Base-by-base conservation (phyloP, 2,329 filamentous ascomycete genomes). In the Xylariomycetidae sp. region DNA sequence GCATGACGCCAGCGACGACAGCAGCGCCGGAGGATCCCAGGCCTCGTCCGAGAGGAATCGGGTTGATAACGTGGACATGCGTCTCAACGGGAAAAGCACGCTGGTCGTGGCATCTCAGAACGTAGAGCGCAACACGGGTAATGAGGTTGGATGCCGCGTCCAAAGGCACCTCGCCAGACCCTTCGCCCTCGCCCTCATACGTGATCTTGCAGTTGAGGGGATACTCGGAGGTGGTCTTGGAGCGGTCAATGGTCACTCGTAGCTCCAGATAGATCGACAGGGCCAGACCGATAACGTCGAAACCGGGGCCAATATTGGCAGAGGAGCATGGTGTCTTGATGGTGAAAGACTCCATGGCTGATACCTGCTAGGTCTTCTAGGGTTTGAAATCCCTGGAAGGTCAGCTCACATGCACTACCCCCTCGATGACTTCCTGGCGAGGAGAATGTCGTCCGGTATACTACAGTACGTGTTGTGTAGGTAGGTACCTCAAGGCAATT, bases 281-380 rank as follows among this genome's bases (percentile, higher is more conserved):
- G 7, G 90, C 90, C 42, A 98, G 81, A 48, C 92, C 87, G 59
- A 96, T 95, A 52, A 95, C 90, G 69, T 98, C 90, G 71, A 96
- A 98, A 38, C 90, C 90, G 30, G 90, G 90, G 48, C 87, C 90
- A 57, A 96, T 95, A 70, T 96, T 96, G 65, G 90, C 90, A 42
- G 89, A 95, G 40, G 90, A 96, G 67, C 86, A 93, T 46, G 90
- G 90, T 42, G 87, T 86, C 64, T 74, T 78, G 70, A 88, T 85
- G 48, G 73, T 66, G 61, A 84, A 82, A 34, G 75, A 76, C 54
- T 78, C 72, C 65, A 71, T 70, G 14, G n/a, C n/a, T n/a, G n/a
- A n/a, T n/a, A n/a, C n/a, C n/a, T n/a, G n/a, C n/a, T n/a, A n/a
- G n/a, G n/a, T n/a, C n/a, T n/a, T n/a, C n/a, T n/a, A n/a, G n/a